Conservation (phyloP, 257 asterid species). For the Asclepias syriaca region DNA sequence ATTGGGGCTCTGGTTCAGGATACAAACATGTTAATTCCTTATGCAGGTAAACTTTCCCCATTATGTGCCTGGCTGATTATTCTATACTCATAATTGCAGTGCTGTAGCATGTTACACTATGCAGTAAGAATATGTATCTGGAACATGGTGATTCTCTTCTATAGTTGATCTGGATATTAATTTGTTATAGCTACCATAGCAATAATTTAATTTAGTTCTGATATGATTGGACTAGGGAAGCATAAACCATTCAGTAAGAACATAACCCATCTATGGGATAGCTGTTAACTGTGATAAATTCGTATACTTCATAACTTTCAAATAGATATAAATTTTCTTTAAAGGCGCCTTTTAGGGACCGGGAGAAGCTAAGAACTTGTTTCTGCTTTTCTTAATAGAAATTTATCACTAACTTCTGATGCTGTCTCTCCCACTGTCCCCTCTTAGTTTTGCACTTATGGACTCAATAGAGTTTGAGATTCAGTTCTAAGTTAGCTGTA, state of each 20-base stretch:
- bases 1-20: slow-evolving; percentile 88
- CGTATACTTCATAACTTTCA: not conserved
- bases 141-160: not conserved
- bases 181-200: not conserved
- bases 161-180: not conserved
- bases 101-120: not conserved
- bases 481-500: not conserved
- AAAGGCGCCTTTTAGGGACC: not conserved
- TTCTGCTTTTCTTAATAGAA: not conserved
- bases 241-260: not conserved
- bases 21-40: slow-evolving; percentile 84
- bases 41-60: slow-evolving; percentile 75
- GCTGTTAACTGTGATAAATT: not conserved
- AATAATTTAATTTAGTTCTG: not conserved
- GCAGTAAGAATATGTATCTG: slow-evolving; percentile 1
- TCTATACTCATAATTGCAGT: not conserved
- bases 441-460: not conserved
- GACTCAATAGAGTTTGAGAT: too few relatives aligned
- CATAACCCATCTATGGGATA: not conserved
- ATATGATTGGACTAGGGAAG: not conserved
- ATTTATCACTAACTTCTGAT: not conserved
- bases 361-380: not conserved
- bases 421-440: not conserved
- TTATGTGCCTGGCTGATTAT: slow-evolving; percentile 4
- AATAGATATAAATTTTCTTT: not conserved